Base-by-base conservation (phyloP, 371 early-diverging fungal genomes). In the Mucor sp. region DNA sequence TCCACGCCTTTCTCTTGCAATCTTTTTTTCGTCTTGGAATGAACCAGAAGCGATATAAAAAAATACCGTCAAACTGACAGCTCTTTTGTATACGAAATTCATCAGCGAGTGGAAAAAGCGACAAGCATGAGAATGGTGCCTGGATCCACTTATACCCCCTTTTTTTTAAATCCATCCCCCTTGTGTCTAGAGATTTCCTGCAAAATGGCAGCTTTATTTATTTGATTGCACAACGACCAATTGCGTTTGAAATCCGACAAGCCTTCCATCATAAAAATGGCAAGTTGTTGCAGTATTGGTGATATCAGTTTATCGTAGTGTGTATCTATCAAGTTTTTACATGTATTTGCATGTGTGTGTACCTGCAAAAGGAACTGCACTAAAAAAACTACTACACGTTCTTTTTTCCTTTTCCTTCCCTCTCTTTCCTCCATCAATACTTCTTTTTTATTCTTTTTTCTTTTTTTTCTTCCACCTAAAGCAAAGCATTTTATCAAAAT, bases 401-500 rank as follows among this genome's bases (percentile, higher is more conserved):
- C 50, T 25, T 19, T 23, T 25, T 25, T 44, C 19, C 44, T 50
- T 50, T 50, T 23, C 25, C 23, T 50, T 50, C 12, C 25, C 50
- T 23, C 25, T 50, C 23, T 14, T 50, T 50, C 25, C 23, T 37
- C 8, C 37, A 37, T 14, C 37, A 37, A 37, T 14, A 14, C 37
- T 12, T 37, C 14, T 33, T 21, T n/a, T n/a, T n/a, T n/a, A n/a
- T n/a, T n/a, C n/a, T n/a, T n/a, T n/a, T n/a, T 12, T 37, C 14
- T 33, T 21, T 48, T 48, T 48, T 8, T 0, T 12, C 23, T 50
- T 50, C 25, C 8, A 25, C 5, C 7, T 11, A 25, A 50, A 50
- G 37, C 37, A 50, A 21, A 48, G 4, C 6, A 50, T 0, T 8
- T 1, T 23, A 12, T 55, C 23, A 69, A 43, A 19, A 99, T 99